Conservation (phyloP, 2,329 filamentous ascomycete genomes). For the Penicillium sclerotigenum region DNA sequence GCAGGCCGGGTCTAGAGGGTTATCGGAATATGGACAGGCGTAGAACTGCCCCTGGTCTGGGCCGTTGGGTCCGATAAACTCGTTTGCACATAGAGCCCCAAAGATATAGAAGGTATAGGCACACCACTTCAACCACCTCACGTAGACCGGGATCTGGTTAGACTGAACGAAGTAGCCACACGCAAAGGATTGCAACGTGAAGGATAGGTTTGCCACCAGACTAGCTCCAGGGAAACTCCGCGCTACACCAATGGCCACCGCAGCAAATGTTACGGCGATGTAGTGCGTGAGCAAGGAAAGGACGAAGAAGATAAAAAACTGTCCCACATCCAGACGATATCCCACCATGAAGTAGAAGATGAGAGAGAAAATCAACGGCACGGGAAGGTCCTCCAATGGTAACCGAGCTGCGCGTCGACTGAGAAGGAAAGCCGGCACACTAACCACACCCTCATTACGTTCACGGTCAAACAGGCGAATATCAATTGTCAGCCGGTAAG, state of each 20-base stretch:
- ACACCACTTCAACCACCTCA: slow-evolving; percentile 68
- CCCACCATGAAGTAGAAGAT: slow-evolving; percentile 78
- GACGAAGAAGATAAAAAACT: slow-evolving; percentile 71
- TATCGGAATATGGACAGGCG: slow-evolving; percentile 63
- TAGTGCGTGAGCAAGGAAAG: slow-evolving; percentile 69
- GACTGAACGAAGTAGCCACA: slow-evolving; percentile 75
- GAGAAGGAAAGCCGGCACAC: slow-evolving; percentile 65
- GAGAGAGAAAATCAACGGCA: slow-evolving; percentile 66
- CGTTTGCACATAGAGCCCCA: slow-evolving; percentile 67
- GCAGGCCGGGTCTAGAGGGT: slow-evolving; percentile 63
- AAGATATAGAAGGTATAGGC: slow-evolving; percentile 58
- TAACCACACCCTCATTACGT: slow-evolving; percentile 68
- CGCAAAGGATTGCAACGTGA: slow-evolving; percentile 69
- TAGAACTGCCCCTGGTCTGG: slow-evolving; percentile 61
- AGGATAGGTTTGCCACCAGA: slow-evolving; percentile 68
- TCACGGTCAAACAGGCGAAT: slow-evolving; percentile 75
- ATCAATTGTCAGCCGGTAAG: slow-evolving; percentile 70
- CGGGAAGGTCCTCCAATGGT: slow-evolving; percentile 68
- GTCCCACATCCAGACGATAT: slow-evolving; percentile 59
- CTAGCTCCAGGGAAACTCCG: slow-evolving; percentile 68
- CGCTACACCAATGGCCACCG: slow-evolving; percentile 62
- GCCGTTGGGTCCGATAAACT: slow-evolving; percentile 53
- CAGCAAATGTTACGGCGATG: slow-evolving; percentile 68
- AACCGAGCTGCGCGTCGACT: slow-evolving; percentile 67
- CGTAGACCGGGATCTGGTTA: slow-evolving; percentile 70